These are phyloP conservation scores for Colletotrichum melonis DNA, from an alignment of 2,329 filamentous ascomycete genomes.

Conservation along the genomic window DNA sequence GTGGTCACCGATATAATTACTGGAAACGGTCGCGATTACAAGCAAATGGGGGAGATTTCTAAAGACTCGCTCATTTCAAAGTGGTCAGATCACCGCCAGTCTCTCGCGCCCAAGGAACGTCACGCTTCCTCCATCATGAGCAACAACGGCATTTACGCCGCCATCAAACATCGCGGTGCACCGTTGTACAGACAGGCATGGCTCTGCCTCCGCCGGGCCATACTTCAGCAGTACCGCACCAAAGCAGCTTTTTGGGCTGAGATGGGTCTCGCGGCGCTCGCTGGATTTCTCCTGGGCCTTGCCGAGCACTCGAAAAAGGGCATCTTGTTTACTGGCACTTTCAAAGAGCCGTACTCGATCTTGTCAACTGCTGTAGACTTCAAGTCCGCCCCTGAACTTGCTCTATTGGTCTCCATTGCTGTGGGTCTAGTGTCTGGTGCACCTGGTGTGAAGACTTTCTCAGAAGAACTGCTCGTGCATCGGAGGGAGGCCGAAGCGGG, in stretches of 20 bases:
- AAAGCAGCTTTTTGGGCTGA: slow-evolving; percentile 64
- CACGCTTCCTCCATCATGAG: slow-evolving; percentile 47
- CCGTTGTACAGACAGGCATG: slow-evolving; percentile 60
- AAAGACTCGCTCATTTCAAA: slow-evolving; percentile 61
- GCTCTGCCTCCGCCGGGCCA: slow-evolving; percentile 63
- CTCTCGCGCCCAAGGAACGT: slow-evolving; percentile 40
- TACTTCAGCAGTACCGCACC: slow-evolving; percentile 67
- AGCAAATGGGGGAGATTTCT: slow-evolving; percentile 56
- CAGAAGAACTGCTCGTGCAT: slow-evolving; percentile 65
- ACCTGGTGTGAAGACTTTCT: slow-evolving; percentile 67
- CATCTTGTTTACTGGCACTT: slow-evolving; percentile 64
- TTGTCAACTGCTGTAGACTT: slow-evolving; percentile 65
- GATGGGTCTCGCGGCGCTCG: slow-evolving; percentile 61
- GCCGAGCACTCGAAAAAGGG: slow-evolving; percentile 61
- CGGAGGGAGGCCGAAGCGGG: slow-evolving; percentile 67
- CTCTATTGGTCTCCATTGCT: slow-evolving; percentile 63
- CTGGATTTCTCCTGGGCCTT: slow-evolving; percentile 66
- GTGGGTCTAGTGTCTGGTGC: slow-evolving; percentile 66
- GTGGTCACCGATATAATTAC: slow-evolving; percentile 72
- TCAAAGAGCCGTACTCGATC: slow-evolving; percentile 59
- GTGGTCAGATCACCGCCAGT: slow-evolving; percentile 52
- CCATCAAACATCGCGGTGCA: slow-evolving; percentile 63
- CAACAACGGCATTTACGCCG: slow-evolving; percentile 53
- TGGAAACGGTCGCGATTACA: slow-evolving; percentile 65
- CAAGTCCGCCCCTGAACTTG: slow-evolving; percentile 61